Percentiles rank a stretch among this genome's conserved stretches.
Conservation (phyloP, 306 rosid genomes). For the Castanea crenata region DNA sequence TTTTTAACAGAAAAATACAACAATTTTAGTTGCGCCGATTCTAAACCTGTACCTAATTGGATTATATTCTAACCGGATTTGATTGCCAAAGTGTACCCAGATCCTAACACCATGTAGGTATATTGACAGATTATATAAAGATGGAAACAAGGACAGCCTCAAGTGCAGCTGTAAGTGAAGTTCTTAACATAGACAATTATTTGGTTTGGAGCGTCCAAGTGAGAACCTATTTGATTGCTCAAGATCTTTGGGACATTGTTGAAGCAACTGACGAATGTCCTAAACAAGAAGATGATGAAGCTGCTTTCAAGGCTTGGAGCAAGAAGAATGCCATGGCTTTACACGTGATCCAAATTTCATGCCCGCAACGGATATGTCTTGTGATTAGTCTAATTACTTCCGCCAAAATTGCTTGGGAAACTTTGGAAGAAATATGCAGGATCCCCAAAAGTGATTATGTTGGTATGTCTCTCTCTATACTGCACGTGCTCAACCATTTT, state of each 20-base stretch:
- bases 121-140: too few relatives aligned
- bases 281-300: not conserved
- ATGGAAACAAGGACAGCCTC: too few relatives aligned
- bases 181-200: not conserved
- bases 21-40: too few relatives aligned
- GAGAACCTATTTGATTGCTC: not conserved
- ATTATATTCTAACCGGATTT: too few relatives aligned
- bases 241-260: not conserved
- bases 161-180: not conserved
- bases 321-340: not conserved
- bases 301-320: not conserved
- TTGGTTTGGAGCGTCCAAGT: not conserved
- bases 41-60: too few relatives aligned
- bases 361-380: not conserved
- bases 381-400: not conserved
- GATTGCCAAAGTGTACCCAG: too few relatives aligned
- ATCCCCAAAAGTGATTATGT: too few relatives aligned
- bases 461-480: not conserved
- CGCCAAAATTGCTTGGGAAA: not conserved
- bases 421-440: not conserved
- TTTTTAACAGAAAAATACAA: too few relatives aligned
- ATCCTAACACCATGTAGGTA: too few relatives aligned
- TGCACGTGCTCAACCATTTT: too few relatives aligned
- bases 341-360: not conserved
- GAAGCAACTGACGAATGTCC: not conserved